Evolutionary conservation across 2,329 filamentous ascomycete genomes (phyloP).

Genomic region (Venturia oleaginea): DNA sequence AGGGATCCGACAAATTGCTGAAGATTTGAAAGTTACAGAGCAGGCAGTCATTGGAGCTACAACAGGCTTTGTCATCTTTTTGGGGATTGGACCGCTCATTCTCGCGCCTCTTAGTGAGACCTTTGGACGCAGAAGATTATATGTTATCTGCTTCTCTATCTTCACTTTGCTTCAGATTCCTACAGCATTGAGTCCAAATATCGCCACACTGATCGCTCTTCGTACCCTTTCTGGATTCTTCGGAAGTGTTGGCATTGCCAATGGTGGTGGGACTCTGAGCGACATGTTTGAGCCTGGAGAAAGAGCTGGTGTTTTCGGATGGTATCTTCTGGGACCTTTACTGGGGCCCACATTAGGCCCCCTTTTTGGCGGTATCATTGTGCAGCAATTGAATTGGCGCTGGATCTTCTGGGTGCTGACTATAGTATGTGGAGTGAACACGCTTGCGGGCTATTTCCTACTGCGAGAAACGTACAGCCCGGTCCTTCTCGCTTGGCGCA

Average conservation of each 20-base stretch:
- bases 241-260: constrained; percentile 22
- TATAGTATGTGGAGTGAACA: constrained; percentile 23
- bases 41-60: constrained; percentile 29
- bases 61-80: constrained; percentile 34
- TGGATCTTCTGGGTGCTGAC: constrained; percentile 38
- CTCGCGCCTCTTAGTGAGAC: constrained; percentile 14
- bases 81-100: constrained; percentile 28
- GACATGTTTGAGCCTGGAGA: constrained; percentile 28
- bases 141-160: constrained; percentile 37
- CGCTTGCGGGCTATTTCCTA: constrained; percentile 25
- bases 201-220: constrained; percentile 49
- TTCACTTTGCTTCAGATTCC: constrained; percentile 57
- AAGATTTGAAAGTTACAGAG: constrained; percentile 23
- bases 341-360: constrained; percentile 32
- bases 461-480: constrained; percentile 43
- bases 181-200: constrained; percentile 49
- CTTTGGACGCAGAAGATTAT: constrained; percentile 13
- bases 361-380: constrained; percentile 38
- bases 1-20: constrained; percentile 23
- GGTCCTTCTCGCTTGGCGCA: constrained; percentile 34
- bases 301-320: constrained; percentile 28
- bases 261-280: constrained; percentile 32
- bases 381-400: constrained; percentile 34
- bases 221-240: constrained; percentile 40
- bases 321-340: constrained; percentile 31